Percentiles rank a stretch among this genome's conserved stretches.
phyloP scores from a whole-genome alignment of 192 early-diverging fungal species.

The Coemansia sp. region DNA sequence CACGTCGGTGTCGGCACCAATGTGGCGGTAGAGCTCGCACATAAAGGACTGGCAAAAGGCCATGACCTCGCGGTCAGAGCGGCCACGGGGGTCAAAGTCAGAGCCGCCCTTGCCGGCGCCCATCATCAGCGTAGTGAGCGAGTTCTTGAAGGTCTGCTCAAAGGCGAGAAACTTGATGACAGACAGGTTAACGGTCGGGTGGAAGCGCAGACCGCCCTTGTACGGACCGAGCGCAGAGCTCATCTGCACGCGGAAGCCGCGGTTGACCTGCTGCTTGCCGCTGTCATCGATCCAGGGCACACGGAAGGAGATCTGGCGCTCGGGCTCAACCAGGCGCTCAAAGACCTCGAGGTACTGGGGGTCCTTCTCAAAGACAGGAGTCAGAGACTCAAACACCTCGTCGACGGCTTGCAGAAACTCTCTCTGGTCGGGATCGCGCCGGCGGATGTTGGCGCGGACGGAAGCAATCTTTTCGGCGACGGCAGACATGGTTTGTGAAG shows the following conservation, averaged over 20 bases:
- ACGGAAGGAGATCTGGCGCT: slow-evolving; percentile 55
- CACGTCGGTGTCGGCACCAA: slow-evolving; percentile 55
- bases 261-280: slow-evolving; percentile 53
- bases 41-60: slow-evolving; percentile 57
- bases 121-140: slow-evolving; percentile 57
- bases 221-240: slow-evolving; percentile 59
- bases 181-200: slow-evolving; percentile 56
- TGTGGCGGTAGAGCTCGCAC: slow-evolving; percentile 57
- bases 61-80: slow-evolving; percentile 55
- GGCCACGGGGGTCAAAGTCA: slow-evolving; percentile 53
- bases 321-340: slow-evolving; percentile 55
- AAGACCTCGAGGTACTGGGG: slow-evolving; percentile 48
- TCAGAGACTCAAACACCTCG: slow-evolving; percentile 52
- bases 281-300: slow-evolving; percentile 56
- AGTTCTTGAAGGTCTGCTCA: slow-evolving; percentile 60
- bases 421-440: slow-evolving; percentile 47
- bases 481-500: slow-evolving; percentile 24
- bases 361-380: slow-evolving; percentile 50
- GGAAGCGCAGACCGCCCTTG: slow-evolving; percentile 59
- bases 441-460: slow-evolving; percentile 34
- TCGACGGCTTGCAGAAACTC: slow-evolving; percentile 56
- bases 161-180: slow-evolving; percentile 58
- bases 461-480: slow-evolving; percentile 34
- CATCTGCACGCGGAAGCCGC: slow-evolving; percentile 58
- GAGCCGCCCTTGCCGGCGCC: slow-evolving; percentile 56